phyloP scores from a whole-genome alignment of 352 stramenopile genomes.

The Pythium sp. region DNA sequence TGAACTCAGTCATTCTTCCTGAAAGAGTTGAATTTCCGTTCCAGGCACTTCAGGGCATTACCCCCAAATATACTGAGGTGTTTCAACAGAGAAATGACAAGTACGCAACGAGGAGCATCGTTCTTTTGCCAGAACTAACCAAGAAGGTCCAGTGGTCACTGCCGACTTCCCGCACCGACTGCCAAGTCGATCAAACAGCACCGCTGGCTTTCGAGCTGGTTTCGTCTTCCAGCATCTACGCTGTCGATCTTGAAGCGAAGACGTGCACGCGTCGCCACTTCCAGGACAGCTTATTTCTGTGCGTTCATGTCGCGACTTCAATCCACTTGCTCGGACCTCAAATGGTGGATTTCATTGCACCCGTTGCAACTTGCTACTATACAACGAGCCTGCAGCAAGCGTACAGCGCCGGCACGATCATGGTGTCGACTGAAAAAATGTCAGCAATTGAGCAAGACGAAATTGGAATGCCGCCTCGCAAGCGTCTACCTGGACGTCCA shows the following conservation, averaged over 20 bases:
- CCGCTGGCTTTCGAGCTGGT: not conserved
- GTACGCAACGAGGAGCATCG: not conserved
- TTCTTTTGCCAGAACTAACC: not conserved
- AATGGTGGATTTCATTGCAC: not conserved
- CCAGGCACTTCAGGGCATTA: not conserved
- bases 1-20: not conserved
- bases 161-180: not conserved
- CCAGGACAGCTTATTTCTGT: not conserved
- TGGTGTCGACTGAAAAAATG: not conserved
- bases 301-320: not conserved
- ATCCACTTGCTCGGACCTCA: not conserved
- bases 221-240: not conserved
- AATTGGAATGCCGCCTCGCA: too few relatives aligned
- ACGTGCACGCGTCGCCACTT: not conserved
- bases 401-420: not conserved
- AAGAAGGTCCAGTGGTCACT: not conserved
- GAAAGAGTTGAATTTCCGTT: not conserved
- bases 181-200: not conserved
- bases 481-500: too few relatives aligned
- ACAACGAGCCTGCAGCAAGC: not conserved
- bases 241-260: not conserved
- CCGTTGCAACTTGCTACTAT: not conserved
- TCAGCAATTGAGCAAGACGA: not conserved
- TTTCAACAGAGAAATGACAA: slow-evolving; percentile 2
- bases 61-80: not conserved